Evolutionary conservation across 1,284 basidiomycete genomes (phyloP).

Genomic region (Erythrobasidium hasegawianum): DNA sequence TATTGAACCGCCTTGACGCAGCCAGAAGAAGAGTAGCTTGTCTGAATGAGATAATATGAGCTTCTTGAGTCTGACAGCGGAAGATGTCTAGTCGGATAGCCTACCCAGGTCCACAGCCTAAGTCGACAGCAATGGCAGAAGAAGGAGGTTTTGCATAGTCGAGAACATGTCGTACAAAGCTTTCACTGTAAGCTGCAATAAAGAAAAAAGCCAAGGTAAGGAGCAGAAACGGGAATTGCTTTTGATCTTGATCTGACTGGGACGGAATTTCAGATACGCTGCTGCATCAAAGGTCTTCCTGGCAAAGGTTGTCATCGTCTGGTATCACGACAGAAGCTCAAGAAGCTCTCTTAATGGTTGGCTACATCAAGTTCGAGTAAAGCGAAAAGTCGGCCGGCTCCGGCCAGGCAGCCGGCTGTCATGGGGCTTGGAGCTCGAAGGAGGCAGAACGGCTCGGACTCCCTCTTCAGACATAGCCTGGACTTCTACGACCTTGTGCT

Average conservation of each 20-base stretch:
- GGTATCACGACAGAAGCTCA: background rate
- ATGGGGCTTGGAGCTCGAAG: too few species aligned
- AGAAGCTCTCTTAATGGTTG: too few species aligned
- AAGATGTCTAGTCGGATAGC: too few species aligned
- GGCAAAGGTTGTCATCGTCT: constrained; percentile 40
- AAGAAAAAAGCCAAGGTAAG: background rate
- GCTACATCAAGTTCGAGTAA: too few species aligned
- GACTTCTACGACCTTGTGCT: too few species aligned
- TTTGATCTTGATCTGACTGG: too few species aligned
- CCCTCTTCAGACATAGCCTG: too few species aligned
- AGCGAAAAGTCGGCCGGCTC: too few species aligned
- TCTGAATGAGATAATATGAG: constrained; percentile 34
- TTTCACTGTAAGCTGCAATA: constrained; percentile 34
- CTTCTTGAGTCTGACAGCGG: too few species aligned
- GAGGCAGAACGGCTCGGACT: too few species aligned
- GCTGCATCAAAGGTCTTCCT: constrained; percentile 37
- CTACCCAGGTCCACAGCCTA: constrained; percentile 43
- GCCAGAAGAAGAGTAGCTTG: constrained; percentile 18
- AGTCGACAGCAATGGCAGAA: constrained; percentile 32
- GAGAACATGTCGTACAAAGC: constrained; percentile 36
- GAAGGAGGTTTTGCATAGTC: background rate
- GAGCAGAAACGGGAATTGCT: too few species aligned
- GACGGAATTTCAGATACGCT: constrained; percentile 35
- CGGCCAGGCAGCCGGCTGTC: too few species aligned
- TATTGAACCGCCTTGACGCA: constrained; percentile 53